Evolutionary conservation across 2,329 filamentous ascomycete species (phyloP).

Genomic region (Reticulascus tulasneorum): DNA sequence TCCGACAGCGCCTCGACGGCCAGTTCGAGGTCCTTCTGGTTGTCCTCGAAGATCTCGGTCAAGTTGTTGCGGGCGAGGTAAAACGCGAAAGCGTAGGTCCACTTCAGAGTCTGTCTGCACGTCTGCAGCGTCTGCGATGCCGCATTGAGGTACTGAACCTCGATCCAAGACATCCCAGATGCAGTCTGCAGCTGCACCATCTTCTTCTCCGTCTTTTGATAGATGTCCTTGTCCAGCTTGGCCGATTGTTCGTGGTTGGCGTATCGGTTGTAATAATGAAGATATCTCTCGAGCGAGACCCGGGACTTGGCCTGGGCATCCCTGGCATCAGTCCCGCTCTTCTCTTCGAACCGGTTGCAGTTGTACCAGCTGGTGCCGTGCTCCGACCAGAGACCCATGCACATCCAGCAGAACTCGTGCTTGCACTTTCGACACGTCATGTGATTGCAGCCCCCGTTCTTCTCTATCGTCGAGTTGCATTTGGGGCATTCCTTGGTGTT

Average conservation of each 20-base stretch:
- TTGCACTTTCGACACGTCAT: constrained; percentile 97
- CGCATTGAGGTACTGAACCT: constrained; percentile 93
- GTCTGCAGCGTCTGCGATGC: constrained; percentile 92
- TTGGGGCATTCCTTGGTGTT: constrained; percentile 98
- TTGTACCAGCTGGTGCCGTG: constrained; percentile 99
- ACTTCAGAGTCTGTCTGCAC: constrained; percentile 97
- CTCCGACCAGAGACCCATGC: constrained; percentile 98
- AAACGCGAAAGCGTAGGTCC: constrained; percentile 98
- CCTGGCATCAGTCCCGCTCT: constrained; percentile 83
- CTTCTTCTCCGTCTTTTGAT: constrained; percentile 95
- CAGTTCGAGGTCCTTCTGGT: constrained; percentile 96
- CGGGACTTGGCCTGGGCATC: constrained; percentile 89
- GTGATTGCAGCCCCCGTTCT: constrained; percentile 97
- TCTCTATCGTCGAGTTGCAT: constrained; percentile 96
- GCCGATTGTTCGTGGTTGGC: constrained; percentile 98
- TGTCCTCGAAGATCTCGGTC: constrained; percentile 97
- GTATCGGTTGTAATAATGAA: constrained; percentile 99
- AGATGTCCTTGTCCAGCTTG: constrained; percentile 93
- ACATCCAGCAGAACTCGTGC: constrained; percentile 99
- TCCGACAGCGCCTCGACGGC: constrained; percentile 95
- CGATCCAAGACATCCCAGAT: constrained; percentile 97
- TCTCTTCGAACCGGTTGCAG: constrained; percentile 96
- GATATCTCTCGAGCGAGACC: constrained; percentile 87
- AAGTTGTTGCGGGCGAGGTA: constrained; percentile 95
- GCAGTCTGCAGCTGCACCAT: constrained; percentile 94